Conservation (phyloP, 192 early-diverging fungal genomes). For the Coemansia sp. region DNA sequence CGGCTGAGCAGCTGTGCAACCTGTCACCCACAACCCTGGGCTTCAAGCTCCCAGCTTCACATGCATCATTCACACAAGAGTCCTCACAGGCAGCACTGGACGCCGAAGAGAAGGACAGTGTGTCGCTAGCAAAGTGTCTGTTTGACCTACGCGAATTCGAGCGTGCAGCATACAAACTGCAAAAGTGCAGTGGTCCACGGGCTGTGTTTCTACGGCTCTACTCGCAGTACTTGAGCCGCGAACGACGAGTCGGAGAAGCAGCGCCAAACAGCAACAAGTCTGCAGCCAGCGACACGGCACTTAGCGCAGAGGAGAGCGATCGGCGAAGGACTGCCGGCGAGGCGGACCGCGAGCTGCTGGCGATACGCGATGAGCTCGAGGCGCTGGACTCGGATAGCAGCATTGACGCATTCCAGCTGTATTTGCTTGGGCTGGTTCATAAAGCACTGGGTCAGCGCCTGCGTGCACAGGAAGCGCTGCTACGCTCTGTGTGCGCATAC, state of each 20-base stretch:
- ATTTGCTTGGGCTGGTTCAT: conserved; percentile 37
- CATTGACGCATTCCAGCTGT: conserved; percentile 41
- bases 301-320: conserved; percentile 13
- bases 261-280: neutral
- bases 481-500: conserved; percentile 68
- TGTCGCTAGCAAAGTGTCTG: conserved; percentile 66
- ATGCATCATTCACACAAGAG: conserved; percentile 10
- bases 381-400: conserved; percentile 8
- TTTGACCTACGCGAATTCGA: conserved; percentile 76
- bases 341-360: conserved; percentile 25
- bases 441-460: conserved; percentile 26
- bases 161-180: conserved; percentile 57
- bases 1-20: conserved; percentile 53
- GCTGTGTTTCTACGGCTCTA: conserved; percentile 79
- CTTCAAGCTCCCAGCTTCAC: neutral
- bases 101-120: conserved; percentile 30
- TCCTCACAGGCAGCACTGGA: conserved; percentile 11
- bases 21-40: conserved; percentile 5
- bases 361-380: conserved; percentile 43
- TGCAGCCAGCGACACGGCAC: neutral
- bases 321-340: conserved; percentile 2
- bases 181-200: conserved; percentile 53
- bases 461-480: conserved; percentile 57
- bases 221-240: conserved; percentile 67
- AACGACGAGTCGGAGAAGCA: conserved; percentile 18